These are phyloP conservation scores for Vaccinium macrocarpon DNA, from an alignment of 148 eudicot genomes.

Conservation along the genomic window DNA sequence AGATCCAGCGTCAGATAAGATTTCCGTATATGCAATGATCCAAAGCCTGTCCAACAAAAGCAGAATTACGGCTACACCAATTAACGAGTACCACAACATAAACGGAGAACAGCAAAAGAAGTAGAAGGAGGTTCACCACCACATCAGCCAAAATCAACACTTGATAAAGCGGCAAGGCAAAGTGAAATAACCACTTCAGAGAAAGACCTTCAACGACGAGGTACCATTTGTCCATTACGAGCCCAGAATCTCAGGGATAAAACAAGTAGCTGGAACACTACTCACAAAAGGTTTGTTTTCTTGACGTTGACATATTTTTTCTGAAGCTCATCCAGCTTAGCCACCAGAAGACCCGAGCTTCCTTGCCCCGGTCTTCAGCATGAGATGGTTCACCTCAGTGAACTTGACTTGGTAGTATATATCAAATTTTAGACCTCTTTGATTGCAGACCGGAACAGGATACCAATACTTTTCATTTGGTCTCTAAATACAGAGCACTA, in stretches of 20 bases:
- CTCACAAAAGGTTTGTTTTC: neutral
- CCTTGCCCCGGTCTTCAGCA: slow-evolving; percentile 3
- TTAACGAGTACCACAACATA: neutral
- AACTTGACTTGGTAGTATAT: neutral
- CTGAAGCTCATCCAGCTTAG: neutral
- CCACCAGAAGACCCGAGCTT: neutral
- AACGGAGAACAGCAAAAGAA: neutral
- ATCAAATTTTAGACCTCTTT: neutral
- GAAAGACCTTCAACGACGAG: neutral
- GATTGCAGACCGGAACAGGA: neutral
- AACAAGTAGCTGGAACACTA: neutral
- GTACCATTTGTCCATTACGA: neutral
- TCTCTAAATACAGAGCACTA: neutral
- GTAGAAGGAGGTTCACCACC: neutral
- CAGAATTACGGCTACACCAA: neutral
- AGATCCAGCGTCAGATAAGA: neutral
- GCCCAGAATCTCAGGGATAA: neutral
- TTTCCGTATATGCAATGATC: neutral
- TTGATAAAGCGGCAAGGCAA: neutral
- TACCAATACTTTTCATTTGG: neutral
- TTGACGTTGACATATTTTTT: neutral
- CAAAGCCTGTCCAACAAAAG: slow-evolving; percentile 7
- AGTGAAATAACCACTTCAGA: neutral
- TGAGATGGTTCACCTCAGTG: neutral
- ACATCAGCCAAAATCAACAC: neutral